Base-by-base conservation (phyloP, 306 rosid genomes). In the Cicer judaicum region DNA sequence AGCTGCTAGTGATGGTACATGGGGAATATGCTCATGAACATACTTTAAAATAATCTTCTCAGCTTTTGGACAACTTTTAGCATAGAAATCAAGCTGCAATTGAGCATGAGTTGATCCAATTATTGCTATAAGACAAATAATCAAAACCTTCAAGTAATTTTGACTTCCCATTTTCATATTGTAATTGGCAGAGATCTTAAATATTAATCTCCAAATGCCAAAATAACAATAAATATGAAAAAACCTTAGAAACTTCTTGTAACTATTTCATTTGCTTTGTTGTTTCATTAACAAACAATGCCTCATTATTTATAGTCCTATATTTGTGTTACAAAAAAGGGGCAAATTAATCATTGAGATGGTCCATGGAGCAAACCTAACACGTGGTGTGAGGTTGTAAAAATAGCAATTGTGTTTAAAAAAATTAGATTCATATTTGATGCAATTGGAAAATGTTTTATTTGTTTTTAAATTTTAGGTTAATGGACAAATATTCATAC, bases 1-100 rank as follows among this genome's bases (percentile, higher is more conserved):
- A 48, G 98, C 89, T 10, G 98, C 97, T 34, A 93, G 40, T n/a
- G 94, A 82, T 16, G 98, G 96, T 11, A 69, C 91, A 50, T 84
- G 80, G 19, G 8, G 87, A 78, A 93, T 88, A 74, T 86, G 92
- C 60, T 89, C 57, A 6, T 39, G 3, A 72, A 93, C 88, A 24
- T 55, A 91, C 7, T 87, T 83, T 7, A 44, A 64, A 77, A 93
- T 64, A 16, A 91, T 87, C 44, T 82, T 24, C 84, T 91, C 98
- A 19, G 93, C 96, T 1, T 61, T 79, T 39, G 97, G 98, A 75
- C 98, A 91, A 62, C 75, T 89, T 50, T 77, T 68, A 14, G 80
- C 50, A 68, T 93, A 93, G 77, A 68, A 93, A 29, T 83, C 87
- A 7, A 56, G 75, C 18, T 87, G 64, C 44, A 93, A 46, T 69